phyloP scores from a whole-genome alignment of 768 basidiomycete species.

The Pholiota microspora region DNA sequence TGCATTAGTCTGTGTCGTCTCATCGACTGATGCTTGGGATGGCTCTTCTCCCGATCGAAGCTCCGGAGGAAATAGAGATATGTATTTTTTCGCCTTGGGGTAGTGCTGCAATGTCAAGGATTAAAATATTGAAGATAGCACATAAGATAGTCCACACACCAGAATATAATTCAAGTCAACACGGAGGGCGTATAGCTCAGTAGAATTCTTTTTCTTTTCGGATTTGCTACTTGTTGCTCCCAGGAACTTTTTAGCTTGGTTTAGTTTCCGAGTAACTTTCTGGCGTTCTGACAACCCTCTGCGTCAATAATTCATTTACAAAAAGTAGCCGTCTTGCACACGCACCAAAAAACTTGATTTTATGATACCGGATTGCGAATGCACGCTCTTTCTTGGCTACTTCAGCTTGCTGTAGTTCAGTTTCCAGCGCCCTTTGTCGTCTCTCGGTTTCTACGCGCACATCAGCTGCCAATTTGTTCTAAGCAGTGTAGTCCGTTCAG shows the following conservation, averaged over 20 bases:
- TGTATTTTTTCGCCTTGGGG: slow-evolving; percentile 83
- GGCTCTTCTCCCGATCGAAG: slow-evolving; percentile 37
- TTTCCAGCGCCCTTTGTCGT: slow-evolving; percentile 69
- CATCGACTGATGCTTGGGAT: slow-evolving; percentile 21
- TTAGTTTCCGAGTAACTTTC: slow-evolving; percentile 79
- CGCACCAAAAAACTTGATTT: slow-evolving; percentile 91
- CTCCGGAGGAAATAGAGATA: slow-evolving; percentile 84
- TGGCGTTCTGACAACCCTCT: slow-evolving; percentile 62
- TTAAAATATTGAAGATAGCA: neutral
- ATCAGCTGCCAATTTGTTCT: slow-evolving; percentile 85
- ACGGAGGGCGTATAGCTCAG: slow-evolving; percentile 59
- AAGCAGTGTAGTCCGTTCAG: neutral
- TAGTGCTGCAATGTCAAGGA: slow-evolving; percentile 56
- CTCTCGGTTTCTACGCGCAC: slow-evolving; percentile 81
- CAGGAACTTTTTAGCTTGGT: slow-evolving; percentile 59
- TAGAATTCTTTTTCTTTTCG: slow-evolving; percentile 40
- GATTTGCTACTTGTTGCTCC: slow-evolving; percentile 30
- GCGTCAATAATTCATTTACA: too few relatives aligned
- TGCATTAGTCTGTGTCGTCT: slow-evolving; percentile 39
- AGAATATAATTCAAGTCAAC: slow-evolving; percentile 90
- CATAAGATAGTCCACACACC: slow-evolving; percentile 36
- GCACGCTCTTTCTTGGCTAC: slow-evolving; percentile 64
- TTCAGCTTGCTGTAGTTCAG: slow-evolving; percentile 67
- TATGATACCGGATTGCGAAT: slow-evolving; percentile 80
- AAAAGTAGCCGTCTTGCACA: too few relatives aligned